Evolutionary conservation across 768 basidiomycete species (phyloP).

Genomic region (Lactarius psammicola): DNA sequence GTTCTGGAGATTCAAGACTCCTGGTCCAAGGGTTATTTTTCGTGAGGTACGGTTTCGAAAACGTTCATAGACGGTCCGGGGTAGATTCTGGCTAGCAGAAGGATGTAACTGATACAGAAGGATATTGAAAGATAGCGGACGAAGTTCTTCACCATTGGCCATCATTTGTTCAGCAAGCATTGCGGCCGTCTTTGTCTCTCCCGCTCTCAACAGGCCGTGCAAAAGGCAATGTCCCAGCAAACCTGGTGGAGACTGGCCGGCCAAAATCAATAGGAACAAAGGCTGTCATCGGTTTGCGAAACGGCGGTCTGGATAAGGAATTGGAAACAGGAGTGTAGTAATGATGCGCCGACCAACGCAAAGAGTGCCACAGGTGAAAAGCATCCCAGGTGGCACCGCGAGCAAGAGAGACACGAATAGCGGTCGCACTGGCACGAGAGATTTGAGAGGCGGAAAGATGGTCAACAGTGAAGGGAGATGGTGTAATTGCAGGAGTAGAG

Average conservation of each 20-base stretch:
- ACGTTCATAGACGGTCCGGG: neutral
- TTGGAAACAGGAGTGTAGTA: slow-evolving; percentile 17
- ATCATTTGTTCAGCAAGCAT: slow-evolving; percentile 53
- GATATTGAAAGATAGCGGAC: slow-evolving; percentile 48
- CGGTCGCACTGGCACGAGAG: slow-evolving; percentile 26
- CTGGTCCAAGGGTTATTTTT: slow-evolving; percentile 24
- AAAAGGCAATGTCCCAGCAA: slow-evolving; percentile 63
- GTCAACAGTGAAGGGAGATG: slow-evolving; percentile 1
- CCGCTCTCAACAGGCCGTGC: slow-evolving; percentile 59
- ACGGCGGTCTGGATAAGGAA: slow-evolving; percentile 24
- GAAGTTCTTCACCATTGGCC: slow-evolving; percentile 50
- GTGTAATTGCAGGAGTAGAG: slow-evolving; percentile 22
- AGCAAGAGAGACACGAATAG: slow-evolving; percentile 24
- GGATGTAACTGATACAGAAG: slow-evolving; percentile 36
- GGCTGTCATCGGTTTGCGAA: slow-evolving; percentile 30
- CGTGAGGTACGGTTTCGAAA: neutral
- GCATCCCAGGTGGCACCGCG: slow-evolving; percentile 24
- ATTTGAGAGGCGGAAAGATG: slow-evolving; percentile 26
- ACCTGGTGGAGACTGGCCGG: slow-evolving; percentile 51
- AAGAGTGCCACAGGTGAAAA: slow-evolving; percentile 28
- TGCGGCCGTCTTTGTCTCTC: slow-evolving; percentile 48
- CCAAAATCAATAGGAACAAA: slow-evolving; percentile 50
- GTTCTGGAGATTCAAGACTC: slow-evolving; percentile 35
- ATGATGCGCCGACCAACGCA: slow-evolving; percentile 25
- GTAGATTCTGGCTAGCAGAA: slow-evolving; percentile 24